phyloP scores from a whole-genome alignment of 176 grass and related monocot genomes.

The Triticum monococcum region DNA sequence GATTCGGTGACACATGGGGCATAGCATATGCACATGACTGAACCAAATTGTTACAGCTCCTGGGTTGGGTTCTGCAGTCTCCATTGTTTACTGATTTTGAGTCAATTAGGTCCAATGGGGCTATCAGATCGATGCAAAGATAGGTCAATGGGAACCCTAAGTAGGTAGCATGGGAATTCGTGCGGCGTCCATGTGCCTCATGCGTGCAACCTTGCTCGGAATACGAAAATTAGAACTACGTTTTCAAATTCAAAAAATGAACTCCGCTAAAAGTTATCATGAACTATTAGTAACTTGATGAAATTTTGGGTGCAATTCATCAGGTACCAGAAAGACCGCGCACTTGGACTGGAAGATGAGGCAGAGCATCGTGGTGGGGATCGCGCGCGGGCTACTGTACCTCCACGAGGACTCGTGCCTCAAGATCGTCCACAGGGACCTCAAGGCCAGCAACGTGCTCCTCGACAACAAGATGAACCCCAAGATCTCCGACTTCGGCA shows the following conservation, averaged over 20 bases:
- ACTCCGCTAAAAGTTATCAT: neutral
- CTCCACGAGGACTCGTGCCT: constrained; percentile 85
- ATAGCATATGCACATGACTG: constrained; percentile 21
- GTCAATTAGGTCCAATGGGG: constrained; percentile 15
- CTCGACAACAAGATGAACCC: constrained; percentile 94
- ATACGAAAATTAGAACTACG: neutral
- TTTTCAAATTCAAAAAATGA: neutral
- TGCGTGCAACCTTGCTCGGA: neutral
- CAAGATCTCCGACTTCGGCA: constrained; percentile 97
- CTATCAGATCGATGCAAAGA: constrained; percentile 20
- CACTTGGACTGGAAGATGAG: constrained; percentile 81
- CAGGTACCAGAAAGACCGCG: constrained; percentile 42
- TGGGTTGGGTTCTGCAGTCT: constrained; percentile 3
- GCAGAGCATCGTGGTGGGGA: constrained; percentile 71
- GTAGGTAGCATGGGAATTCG: neutral
- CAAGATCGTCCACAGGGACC: constrained; percentile 82
- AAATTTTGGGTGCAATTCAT: neutral
- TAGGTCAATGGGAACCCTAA: constrained; percentile 36
- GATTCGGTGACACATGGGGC: constrained; percentile 16
- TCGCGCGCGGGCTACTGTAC: constrained; percentile 79
- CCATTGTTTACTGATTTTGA: constrained; percentile 23
- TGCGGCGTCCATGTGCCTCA: constrained; percentile 2
- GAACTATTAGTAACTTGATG: neutral
- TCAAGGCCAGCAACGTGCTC: constrained; percentile 91
- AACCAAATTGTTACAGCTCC: neutral